Percentiles rank a stretch among this genome's conserved stretches.
These are phyloP conservation scores for Penicillium egyptiacum DNA, from an alignment of 495 filamentous ascomycete species.

Conservation along the genomic window DNA sequence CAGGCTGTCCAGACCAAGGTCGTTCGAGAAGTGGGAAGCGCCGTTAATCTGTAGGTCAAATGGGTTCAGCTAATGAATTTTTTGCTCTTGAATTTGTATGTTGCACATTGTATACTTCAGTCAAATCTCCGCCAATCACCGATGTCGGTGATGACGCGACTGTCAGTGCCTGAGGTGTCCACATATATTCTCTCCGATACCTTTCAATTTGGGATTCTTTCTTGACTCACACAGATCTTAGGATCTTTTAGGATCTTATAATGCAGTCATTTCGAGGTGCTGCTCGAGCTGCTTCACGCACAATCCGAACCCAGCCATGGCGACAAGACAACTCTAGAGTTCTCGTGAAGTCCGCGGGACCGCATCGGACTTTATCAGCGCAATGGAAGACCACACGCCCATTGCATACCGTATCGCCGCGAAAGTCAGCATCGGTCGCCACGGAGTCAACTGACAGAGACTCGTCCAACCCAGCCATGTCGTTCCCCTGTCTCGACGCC, in stretches of 20 bases:
- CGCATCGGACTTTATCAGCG: slow-evolving; percentile 26
- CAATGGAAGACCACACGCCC: slow-evolving; percentile 13
- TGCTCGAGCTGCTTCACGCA: slow-evolving; percentile 27
- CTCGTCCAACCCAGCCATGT: slow-evolving; percentile 84
- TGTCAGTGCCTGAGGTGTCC: slow-evolving; percentile 9
- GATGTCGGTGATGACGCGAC: slow-evolving; percentile 26
- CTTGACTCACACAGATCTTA: neutral
- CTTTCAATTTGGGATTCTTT: neutral
- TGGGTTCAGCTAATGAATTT: slow-evolving; percentile 15
- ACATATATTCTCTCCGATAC: neutral
- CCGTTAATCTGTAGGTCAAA: slow-evolving; percentile 63
- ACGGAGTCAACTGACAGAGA: slow-evolving; percentile 31
- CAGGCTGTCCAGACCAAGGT: slow-evolving; percentile 92
- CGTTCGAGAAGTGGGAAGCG: slow-evolving; percentile 87
- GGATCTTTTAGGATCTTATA: neutral
- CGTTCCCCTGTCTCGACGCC: slow-evolving; percentile 93
- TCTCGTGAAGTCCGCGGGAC: slow-evolving; percentile 13
- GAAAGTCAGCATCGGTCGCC: slow-evolving; percentile 32
- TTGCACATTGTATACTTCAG: too few species aligned
- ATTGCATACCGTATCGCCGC: slow-evolving; percentile 30
- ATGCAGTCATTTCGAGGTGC: slow-evolving; percentile 33
- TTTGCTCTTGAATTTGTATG: too few species aligned
- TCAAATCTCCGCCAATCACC: slow-evolving; percentile 24
- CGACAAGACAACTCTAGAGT: slow-evolving; percentile 21
- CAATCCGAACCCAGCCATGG: slow-evolving; percentile 18